Evolutionary conservation across 495 filamentous ascomycete species (phyloP).

Genomic region (Talaromyces nanjingensis): DNA sequence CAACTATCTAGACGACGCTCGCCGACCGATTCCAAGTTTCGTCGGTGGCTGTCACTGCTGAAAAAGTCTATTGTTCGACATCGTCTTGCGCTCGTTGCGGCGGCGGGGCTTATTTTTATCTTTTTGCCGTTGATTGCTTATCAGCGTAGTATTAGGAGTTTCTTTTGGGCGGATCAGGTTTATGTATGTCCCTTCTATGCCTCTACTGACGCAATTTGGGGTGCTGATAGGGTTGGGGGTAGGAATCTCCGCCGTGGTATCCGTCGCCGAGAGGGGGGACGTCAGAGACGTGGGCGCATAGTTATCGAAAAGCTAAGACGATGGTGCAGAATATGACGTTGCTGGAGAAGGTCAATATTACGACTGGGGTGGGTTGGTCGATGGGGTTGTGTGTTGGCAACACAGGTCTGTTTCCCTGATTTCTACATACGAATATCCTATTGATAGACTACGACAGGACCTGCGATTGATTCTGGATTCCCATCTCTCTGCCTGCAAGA

Average conservation of each 20-base stretch:
- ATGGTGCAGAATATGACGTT: constrained; percentile 80
- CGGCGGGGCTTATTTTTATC: constrained; percentile 9
- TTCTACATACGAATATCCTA: neutral
- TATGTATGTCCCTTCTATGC: neutral
- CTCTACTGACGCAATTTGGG: neutral
- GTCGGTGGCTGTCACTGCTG: neutral
- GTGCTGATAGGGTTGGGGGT: neutral
- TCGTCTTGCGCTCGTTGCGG: constrained; percentile 5
- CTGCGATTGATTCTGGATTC: constrained; percentile 64
- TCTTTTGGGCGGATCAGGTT: constrained; percentile 1
- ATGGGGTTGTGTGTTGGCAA: constrained; percentile 91
- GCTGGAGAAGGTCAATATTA: constrained; percentile 90
- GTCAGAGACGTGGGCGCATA: constrained; percentile 60
- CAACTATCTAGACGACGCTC: neutral
- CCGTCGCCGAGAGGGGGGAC: constrained; percentile 79
- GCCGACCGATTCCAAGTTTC: neutral
- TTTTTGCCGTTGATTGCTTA: constrained; percentile 7
- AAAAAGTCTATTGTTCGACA: constrained; percentile 2
- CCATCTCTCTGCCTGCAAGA: constrained; percentile 87
- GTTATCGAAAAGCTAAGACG: constrained; percentile 72
- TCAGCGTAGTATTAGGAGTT: constrained; percentile 8
- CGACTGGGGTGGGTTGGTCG: constrained; percentile 85
- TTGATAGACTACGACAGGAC: constrained; percentile 28
- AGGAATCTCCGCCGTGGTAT: constrained; percentile 68
- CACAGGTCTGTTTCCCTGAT: constrained; percentile 40